phyloP scores from a whole-genome alignment of 352 stramenopile genomes.

The Phytophthora idaei region DNA sequence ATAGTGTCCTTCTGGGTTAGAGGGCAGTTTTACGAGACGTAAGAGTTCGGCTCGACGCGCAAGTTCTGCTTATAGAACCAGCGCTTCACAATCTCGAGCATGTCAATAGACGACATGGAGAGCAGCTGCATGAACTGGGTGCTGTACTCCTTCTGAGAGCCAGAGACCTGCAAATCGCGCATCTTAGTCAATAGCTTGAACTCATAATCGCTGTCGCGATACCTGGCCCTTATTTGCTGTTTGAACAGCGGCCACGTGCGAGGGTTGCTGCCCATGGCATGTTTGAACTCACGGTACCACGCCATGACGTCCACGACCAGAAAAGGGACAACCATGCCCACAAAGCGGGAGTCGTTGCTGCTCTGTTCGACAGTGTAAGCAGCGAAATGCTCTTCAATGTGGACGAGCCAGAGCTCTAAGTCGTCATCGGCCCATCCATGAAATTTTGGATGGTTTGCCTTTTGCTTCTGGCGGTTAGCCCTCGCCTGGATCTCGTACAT shows the following conservation, averaged over 20 bases:
- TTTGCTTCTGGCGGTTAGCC: conserved; percentile 10
- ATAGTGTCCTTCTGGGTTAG: background rate
- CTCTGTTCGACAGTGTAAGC: background rate
- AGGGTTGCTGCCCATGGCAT: background rate
- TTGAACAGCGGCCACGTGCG: conserved; percentile 9
- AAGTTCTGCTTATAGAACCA: conserved; percentile 10
- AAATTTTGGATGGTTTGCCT: conserved; percentile 5
- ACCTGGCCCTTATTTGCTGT: background rate
- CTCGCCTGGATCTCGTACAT: conserved; percentile 17
- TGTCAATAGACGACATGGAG: background rate
- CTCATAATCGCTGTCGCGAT: conserved; percentile 12
- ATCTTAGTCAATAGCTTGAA: conserved; percentile 5
- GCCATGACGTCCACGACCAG: background rate
- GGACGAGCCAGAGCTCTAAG: conserved; percentile 16
- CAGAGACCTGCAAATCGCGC: background rate
- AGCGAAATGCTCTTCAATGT: conserved; percentile 14
- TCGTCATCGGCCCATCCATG: conserved; percentile 3
- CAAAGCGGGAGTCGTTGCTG: background rate
- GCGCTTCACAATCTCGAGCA: conserved; percentile 5
- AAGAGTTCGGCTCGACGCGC: background rate
- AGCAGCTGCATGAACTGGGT: conserved; percentile 2
- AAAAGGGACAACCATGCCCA: conserved; percentile 13
- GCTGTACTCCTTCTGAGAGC: conserved; percentile 4
- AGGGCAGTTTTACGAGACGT: background rate
- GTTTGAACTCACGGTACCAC: conserved; percentile 18